phyloP scores from a whole-genome alignment of 2,329 filamentous ascomycete genomes.

The Didymella arachidicola region DNA sequence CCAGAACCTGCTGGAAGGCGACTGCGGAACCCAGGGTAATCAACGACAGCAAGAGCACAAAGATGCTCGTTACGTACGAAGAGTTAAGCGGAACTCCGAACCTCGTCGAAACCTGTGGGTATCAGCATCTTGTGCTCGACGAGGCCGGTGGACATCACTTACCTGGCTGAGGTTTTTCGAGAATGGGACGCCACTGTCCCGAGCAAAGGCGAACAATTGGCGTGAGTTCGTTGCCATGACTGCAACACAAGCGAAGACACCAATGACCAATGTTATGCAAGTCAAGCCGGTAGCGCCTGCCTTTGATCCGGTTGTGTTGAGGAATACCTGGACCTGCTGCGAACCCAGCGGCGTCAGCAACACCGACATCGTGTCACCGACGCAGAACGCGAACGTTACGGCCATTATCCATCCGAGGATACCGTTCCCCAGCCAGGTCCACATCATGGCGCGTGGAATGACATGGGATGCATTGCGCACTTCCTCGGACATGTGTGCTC shows the following conservation, averaged over 20 bases:
- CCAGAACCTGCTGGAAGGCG: constrained; percentile 32
- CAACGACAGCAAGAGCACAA: constrained; percentile 35
- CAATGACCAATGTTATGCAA: constrained; percentile 33
- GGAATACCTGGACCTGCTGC: constrained; percentile 37
- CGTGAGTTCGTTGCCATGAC: constrained; percentile 36
- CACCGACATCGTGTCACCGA: constrained; percentile 21
- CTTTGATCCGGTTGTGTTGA: constrained; percentile 31
- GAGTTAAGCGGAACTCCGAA: constrained; percentile 37
- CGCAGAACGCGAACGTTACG: constrained; percentile 27
- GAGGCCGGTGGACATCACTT: not conserved
- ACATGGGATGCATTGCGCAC: constrained; percentile 35
- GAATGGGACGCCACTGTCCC: constrained; percentile 38
- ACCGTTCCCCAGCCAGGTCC: constrained; percentile 48
- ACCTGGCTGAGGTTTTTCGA: constrained; percentile 36
- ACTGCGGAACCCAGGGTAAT: constrained; percentile 41
- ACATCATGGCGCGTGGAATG: constrained; percentile 50
- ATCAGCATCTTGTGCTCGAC: not conserved
- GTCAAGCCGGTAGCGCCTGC: constrained; percentile 31
- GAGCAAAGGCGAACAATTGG: constrained; percentile 41
- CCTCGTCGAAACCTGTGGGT: constrained; percentile 25
- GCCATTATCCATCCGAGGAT: constrained; percentile 46
- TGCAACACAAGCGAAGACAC: constrained; percentile 30
- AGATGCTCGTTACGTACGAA: constrained; percentile 27
- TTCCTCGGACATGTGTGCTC: constrained; percentile 46
- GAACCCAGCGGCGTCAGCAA: constrained; percentile 28